phyloP scores from a whole-genome alignment of 257 asterid genomes.

The Nicotiana tabacum region DNA sequence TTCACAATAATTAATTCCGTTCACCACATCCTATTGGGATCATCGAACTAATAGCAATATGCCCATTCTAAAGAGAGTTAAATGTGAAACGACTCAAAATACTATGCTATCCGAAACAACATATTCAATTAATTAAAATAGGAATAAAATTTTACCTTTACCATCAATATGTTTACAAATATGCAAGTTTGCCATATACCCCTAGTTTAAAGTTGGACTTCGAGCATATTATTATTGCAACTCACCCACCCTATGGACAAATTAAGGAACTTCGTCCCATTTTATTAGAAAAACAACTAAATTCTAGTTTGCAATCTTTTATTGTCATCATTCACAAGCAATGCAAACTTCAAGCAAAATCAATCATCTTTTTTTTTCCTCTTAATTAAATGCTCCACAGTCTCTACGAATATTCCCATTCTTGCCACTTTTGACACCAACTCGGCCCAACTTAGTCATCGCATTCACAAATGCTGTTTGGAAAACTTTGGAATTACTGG shows the following conservation, averaged over 20 bases:
- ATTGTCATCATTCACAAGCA: background rate
- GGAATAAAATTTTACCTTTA: too few relatives aligned
- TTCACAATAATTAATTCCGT: too few relatives aligned
- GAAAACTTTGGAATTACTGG: conserved; percentile 34
- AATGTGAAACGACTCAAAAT: too few relatives aligned
- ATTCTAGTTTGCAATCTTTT: background rate
- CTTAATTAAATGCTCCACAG: conserved; percentile 56
- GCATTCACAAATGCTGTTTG: conserved; percentile 38
- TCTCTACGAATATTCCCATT: conserved; percentile 70
- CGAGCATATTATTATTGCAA: background rate
- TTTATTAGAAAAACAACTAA: background rate
- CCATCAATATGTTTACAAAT: too few relatives aligned
- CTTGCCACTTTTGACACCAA: conserved; percentile 59
- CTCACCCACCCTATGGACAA: background rate
- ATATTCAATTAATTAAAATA: too few relatives aligned
- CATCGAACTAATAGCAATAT: too few relatives aligned
- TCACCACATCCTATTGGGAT: too few relatives aligned
- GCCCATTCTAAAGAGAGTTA: too few relatives aligned
- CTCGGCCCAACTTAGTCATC: conserved; percentile 69
- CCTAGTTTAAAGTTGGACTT: background rate
- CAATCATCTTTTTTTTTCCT: background rate
- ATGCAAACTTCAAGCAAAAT: background rate
- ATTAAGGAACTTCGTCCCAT: background rate
- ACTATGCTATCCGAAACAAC: too few relatives aligned
- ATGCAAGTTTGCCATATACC: too few relatives aligned